Conservation (phyloP, 225 moss, liverwort and hornwort species). For the Neckera pumila region DNA sequence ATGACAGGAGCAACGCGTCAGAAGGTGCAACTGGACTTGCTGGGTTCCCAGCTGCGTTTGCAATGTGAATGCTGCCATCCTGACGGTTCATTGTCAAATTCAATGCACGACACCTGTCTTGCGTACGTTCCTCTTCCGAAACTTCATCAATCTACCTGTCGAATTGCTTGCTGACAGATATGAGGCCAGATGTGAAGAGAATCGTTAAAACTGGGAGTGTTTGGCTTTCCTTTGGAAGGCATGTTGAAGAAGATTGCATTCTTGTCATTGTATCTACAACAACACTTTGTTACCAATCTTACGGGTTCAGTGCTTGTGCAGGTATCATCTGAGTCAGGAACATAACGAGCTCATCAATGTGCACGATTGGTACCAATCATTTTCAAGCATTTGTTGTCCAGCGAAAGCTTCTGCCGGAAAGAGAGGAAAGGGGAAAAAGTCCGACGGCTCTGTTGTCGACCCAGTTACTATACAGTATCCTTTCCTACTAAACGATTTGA, state of each 20-base stretch:
- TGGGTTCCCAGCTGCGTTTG: constrained; percentile 59
- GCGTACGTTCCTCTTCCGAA: constrained; percentile 34
- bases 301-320: neutral
- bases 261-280: neutral
- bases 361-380: constrained; percentile 85
- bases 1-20: constrained; percentile 75
- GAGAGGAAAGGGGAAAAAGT: constrained; percentile 15
- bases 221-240: neutral
- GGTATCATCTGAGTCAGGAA: constrained; percentile 63
- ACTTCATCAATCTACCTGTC: neutral
- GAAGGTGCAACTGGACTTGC: constrained; percentile 74
- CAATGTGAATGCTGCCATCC: constrained; percentile 78
- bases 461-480: constrained; percentile 63
- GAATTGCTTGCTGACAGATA: neutral
- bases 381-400: constrained; percentile 54
- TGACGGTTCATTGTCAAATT: constrained; percentile 52
- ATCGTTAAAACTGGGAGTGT: neutral
- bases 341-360: constrained; percentile 79
- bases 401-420: constrained; percentile 5
- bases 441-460: constrained; percentile 20
- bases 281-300: neutral
- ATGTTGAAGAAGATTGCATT: neutral
- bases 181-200: neutral
- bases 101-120: constrained; percentile 79
- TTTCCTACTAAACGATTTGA: neutral